These are phyloP conservation scores for Scheffersomyces parashehatae DNA, from an alignment of 1,139 yeast species.

Conservation along the genomic window DNA sequence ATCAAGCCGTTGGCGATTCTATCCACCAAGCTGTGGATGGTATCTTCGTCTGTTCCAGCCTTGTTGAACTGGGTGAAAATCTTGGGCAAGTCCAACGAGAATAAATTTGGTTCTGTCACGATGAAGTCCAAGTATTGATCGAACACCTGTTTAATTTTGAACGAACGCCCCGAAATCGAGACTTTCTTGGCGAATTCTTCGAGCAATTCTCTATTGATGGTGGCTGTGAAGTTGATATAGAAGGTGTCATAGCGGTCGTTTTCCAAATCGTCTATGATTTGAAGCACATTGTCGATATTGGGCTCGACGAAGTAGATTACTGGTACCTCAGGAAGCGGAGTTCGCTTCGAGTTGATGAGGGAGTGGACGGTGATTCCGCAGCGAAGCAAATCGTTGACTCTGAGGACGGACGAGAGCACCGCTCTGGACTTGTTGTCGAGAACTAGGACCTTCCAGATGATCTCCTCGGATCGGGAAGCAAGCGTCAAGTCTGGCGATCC, in stretches of 20 bases:
- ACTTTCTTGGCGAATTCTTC: constrained; percentile 90
- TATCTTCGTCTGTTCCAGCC: constrained; percentile 72
- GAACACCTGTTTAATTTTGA: constrained; percentile 78
- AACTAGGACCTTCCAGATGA: constrained; percentile 91
- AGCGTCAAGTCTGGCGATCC: constrained; percentile 54
- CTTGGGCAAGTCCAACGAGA: constrained; percentile 68
- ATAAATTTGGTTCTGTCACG: constrained; percentile 90
- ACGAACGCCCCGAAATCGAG: constrained; percentile 66
- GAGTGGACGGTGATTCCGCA: constrained; percentile 92
- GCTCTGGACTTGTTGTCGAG: constrained; percentile 81
- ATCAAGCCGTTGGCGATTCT: constrained; percentile 76
- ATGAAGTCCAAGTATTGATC: constrained; percentile 92
- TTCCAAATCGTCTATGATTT: constrained; percentile 70
- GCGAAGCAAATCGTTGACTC: constrained; percentile 85
- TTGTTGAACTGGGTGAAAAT: constrained; percentile 70
- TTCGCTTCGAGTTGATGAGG: constrained; percentile 64
- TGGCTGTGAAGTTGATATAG: constrained; percentile 84
- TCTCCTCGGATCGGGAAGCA: constrained; percentile 56
- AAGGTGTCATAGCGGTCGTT: constrained; percentile 74
- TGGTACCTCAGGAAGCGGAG: constrained; percentile 89
- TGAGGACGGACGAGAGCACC: constrained; percentile 80
- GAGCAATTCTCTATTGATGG: constrained; percentile 70
- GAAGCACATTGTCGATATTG: constrained; percentile 67
- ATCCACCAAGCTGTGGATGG: constrained; percentile 68
- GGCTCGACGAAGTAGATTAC: constrained; percentile 92